Conservation (phyloP, 2,329 filamentous ascomycete genomes). For the Ascochyta lentis region DNA sequence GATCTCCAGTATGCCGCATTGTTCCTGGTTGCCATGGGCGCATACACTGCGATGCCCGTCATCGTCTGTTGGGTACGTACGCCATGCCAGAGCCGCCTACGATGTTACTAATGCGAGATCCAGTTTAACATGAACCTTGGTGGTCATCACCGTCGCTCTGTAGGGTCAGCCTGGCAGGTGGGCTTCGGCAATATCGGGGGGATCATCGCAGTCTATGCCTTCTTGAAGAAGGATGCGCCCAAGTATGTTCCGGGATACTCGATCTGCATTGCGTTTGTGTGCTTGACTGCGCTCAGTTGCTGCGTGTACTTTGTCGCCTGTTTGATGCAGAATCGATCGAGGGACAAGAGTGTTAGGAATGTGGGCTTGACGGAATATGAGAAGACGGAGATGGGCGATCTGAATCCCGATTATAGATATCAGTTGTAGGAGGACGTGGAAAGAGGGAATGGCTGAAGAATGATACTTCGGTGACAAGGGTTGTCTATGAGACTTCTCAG, state of each 20-base stretch:
- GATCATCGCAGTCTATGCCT: constrained; percentile 60
- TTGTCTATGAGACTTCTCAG: background rate
- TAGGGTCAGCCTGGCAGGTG: constrained; percentile 59
- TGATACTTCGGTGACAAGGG: background rate
- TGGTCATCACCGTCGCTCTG: constrained; percentile 57
- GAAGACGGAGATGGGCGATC: constrained; percentile 66
- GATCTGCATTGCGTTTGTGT: constrained; percentile 77
- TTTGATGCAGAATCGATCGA: constrained; percentile 65
- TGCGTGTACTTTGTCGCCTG: constrained; percentile 67
- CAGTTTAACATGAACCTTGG: constrained; percentile 61
- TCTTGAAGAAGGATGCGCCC: constrained; percentile 67
- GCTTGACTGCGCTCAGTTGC: constrained; percentile 69
- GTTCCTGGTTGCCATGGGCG: constrained; percentile 80
- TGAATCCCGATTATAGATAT: constrained; percentile 67
- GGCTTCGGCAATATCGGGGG: constrained; percentile 59
- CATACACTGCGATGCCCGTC: constrained; percentile 89
- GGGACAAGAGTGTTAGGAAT: constrained; percentile 57
- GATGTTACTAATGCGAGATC: background rate
- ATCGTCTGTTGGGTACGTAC: constrained; percentile 59
- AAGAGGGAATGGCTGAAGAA: background rate
- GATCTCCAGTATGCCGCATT: constrained; percentile 77
- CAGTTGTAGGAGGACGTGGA: constrained; percentile 52
- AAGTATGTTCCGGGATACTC: constrained; percentile 74
- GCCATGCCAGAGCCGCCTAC: background rate
- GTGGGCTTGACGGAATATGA: constrained; percentile 65